Conservation (phyloP, 352 stramenopile genomes). For the Phytophthora idaei region DNA sequence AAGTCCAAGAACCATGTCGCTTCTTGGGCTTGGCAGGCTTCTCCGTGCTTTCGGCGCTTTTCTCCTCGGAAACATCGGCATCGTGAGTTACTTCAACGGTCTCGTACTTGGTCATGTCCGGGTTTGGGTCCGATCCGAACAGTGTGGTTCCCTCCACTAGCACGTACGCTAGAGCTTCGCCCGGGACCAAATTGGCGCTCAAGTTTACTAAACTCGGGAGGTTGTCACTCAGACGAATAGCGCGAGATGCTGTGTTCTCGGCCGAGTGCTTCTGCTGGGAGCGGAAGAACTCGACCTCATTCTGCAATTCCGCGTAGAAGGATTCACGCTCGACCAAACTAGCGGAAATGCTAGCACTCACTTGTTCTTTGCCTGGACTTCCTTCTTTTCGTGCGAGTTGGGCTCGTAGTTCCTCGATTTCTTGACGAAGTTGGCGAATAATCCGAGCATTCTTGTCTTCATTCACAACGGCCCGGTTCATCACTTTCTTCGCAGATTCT, state of each 20-base stretch:
- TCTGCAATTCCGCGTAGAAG: slow-evolving; percentile 52
- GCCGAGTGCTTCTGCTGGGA: slow-evolving; percentile 35
- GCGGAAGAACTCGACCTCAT: slow-evolving; percentile 54
- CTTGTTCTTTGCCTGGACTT: slow-evolving; percentile 38
- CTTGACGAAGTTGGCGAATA: slow-evolving; percentile 76
- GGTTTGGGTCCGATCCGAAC: slow-evolving; percentile 43
- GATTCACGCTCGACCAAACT: slow-evolving; percentile 55
- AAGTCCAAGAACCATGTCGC: slow-evolving; percentile 43
- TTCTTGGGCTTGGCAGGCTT: slow-evolving; percentile 32
- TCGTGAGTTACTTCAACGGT: slow-evolving; percentile 12
- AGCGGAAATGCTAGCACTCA: slow-evolving; percentile 34
- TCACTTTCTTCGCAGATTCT: slow-evolving; percentile 84
- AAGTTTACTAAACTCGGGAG: slow-evolving; percentile 60
- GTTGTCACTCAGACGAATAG: slow-evolving; percentile 38
- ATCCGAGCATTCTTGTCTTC: slow-evolving; percentile 84
- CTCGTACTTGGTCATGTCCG: slow-evolving; percentile 20
- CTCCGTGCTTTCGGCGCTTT: slow-evolving; percentile 5
- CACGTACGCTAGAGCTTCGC: slow-evolving; percentile 48
- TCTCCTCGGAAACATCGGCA: slow-evolving; percentile 12
- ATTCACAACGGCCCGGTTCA: slow-evolving; percentile 83
- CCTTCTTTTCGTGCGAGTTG: slow-evolving; percentile 47
- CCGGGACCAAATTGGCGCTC: slow-evolving; percentile 31
- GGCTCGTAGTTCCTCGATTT: slow-evolving; percentile 61
- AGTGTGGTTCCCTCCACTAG: slow-evolving; percentile 50
- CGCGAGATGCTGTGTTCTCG: background rate